These are phyloP conservation scores for Mariannaea sp. DNA, from an alignment of 2,329 filamentous ascomycete species.

Conservation along the genomic window DNA sequence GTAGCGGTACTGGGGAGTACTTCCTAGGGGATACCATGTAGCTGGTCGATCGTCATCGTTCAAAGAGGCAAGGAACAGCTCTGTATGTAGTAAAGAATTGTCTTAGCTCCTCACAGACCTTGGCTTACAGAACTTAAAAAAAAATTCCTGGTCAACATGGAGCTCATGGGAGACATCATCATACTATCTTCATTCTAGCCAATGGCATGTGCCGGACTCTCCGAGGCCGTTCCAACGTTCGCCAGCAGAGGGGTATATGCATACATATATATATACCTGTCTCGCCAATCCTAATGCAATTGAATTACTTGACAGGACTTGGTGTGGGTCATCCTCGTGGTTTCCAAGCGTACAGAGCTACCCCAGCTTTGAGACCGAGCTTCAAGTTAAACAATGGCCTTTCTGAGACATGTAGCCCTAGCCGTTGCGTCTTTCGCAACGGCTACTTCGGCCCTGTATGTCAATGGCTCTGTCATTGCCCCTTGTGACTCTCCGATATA, in stretches of 20 bases:
- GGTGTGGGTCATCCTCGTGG: not conserved
- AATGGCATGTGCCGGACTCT: not conserved
- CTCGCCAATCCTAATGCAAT: not conserved
- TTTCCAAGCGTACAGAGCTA: not conserved
- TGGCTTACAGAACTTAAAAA: conserved; percentile 5
- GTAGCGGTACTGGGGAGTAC: not conserved
- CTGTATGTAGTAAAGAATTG: not conserved
- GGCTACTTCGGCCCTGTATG: conserved; percentile 55
- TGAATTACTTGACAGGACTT: not conserved
- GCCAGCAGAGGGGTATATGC: no score
- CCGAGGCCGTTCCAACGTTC: not conserved
- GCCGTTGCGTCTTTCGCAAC: conserved; percentile 37
- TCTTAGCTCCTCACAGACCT: not conserved
- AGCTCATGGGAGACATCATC: not conserved
- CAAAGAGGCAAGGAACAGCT: not conserved
- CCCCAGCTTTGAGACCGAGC: conserved; percentile 2
- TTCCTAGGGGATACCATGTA: not conserved
- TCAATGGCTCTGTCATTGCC: conserved; percentile 63
- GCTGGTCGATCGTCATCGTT: not conserved
- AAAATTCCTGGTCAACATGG: not conserved
- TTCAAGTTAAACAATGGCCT: conserved; percentile 32
- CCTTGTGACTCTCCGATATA: conserved; percentile 72
- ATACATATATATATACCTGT: conserved; percentile 10
- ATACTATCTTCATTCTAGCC: not conserved
- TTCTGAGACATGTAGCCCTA: conserved; percentile 33